A percentile compares a stretch with the other conserved stretches of the same genome.
phyloP scores from a whole-genome alignment of 1,284 basidiomycete species.

The Apiotrichum gamsii region DNA sequence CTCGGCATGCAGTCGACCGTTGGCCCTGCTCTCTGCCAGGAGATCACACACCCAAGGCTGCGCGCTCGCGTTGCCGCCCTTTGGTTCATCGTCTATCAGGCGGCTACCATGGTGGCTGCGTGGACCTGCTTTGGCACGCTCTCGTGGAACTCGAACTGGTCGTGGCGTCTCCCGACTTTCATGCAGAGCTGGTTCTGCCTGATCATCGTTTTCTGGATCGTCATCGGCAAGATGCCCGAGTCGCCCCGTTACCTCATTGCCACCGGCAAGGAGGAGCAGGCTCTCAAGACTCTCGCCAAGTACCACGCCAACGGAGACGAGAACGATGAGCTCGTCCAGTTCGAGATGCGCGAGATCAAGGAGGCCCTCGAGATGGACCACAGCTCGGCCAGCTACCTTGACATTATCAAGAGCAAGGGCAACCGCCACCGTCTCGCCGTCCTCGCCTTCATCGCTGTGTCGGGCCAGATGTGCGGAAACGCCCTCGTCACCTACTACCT shows the following conservation, averaged over 20 bases:
- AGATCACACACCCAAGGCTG: conserved; percentile 7
- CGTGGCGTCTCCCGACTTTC: conserved; percentile 43
- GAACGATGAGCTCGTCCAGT: conserved; percentile 14
- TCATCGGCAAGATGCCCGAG: conserved; percentile 52
- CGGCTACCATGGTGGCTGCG: conserved; percentile 52
- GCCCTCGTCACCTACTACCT: conserved; percentile 64
- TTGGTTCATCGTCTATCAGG: conserved; percentile 56
- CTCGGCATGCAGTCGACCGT: conserved; percentile 4
- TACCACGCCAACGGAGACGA: conserved; percentile 30
- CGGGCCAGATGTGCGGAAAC: conserved; percentile 54
- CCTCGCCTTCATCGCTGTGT: conserved; percentile 41
- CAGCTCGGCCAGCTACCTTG: conserved; percentile 16
- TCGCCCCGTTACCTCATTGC: conserved; percentile 57
- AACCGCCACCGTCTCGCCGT: conserved; percentile 50
- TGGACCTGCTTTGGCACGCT: conserved; percentile 24
- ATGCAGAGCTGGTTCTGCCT: conserved; percentile 54
- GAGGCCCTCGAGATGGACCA: background rate
- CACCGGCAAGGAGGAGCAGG: conserved; percentile 52
- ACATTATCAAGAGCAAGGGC: conserved; percentile 37
- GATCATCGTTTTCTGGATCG: conserved; percentile 38
- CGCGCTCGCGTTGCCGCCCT: conserved; percentile 24
- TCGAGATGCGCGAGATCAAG: conserved; percentile 46
- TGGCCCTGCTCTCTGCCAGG: conserved; percentile 9
- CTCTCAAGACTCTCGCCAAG: conserved; percentile 48
- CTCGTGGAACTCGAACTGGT: background rate